Percentiles rank a stretch among this genome's conserved stretches.
These are phyloP conservation scores for Camellia oleifera DNA, from an alignment of 179 eudicot genomes.

Conservation along the genomic window DNA sequence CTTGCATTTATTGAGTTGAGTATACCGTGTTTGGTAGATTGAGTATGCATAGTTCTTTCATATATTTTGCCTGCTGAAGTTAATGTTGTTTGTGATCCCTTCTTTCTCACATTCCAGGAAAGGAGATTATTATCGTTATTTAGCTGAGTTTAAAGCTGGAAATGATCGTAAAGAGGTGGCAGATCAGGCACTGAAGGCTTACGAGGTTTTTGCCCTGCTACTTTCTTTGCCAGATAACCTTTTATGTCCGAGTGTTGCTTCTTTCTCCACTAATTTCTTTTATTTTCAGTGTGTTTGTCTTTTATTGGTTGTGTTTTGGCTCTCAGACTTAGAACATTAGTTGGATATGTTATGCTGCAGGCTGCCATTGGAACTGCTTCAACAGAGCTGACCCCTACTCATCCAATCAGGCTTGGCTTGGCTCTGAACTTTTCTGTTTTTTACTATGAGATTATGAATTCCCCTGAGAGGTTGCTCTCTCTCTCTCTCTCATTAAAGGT, in stretches of 20 bases:
- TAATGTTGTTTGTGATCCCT: conserved; percentile 3
- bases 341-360: conserved; percentile 7
- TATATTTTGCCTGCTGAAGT: neutral
- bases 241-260: neutral
- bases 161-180: conserved; percentile 33
- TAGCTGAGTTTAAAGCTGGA: conserved; percentile 29
- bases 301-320: neutral
- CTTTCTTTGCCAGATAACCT: neutral
- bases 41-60: neutral
- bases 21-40: neutral
- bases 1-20: neutral
- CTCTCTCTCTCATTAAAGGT: neutral
- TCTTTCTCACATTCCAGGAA: conserved; percentile 20
- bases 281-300: neutral
- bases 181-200: conserved; percentile 28
- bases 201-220: conserved; percentile 15
- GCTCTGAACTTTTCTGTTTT: conserved; percentile 37
- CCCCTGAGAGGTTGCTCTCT: conserved; percentile 23
- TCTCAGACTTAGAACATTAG: neutral
- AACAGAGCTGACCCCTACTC: conserved; percentile 31
- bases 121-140: conserved; percentile 33
- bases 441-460: conserved; percentile 30
- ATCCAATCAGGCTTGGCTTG: conserved; percentile 36
- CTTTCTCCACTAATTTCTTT: neutral
- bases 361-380: conserved; percentile 29